Evolutionary conservation across 2,329 filamentous ascomycete species (phyloP).

Genomic region (Emmonsiellopsis sp.): DNA sequence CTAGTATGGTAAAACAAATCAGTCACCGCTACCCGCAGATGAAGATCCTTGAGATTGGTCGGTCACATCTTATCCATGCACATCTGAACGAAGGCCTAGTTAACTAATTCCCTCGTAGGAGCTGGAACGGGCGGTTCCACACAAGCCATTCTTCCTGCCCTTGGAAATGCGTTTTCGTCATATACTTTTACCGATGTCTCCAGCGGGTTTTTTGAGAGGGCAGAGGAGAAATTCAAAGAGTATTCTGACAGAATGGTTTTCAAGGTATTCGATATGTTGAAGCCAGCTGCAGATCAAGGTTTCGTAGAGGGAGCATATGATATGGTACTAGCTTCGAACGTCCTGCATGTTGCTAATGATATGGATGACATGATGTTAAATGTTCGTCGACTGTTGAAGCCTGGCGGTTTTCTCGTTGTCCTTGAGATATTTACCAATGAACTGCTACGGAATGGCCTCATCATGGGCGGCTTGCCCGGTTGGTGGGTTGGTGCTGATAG

Average conservation of each 20-base stretch:
- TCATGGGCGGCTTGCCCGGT: constrained; percentile 23
- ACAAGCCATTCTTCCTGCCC: constrained; percentile 20
- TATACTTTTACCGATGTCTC: constrained; percentile 42
- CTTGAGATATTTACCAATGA: constrained; percentile 28
- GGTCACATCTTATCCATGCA: background rate
- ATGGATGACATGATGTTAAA: constrained; percentile 22
- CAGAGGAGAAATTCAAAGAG: constrained; percentile 19
- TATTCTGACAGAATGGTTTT: constrained; percentile 23
- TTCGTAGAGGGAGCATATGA: constrained; percentile 26
- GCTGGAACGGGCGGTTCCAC: constrained; percentile 39
- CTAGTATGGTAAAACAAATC: constrained; percentile 25
- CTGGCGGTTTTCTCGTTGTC: constrained; percentile 39
- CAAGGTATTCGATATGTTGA: constrained; percentile 26
- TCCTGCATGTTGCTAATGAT: constrained; percentile 29
- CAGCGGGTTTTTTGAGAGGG: constrained; percentile 31
- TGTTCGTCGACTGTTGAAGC: constrained; percentile 29
- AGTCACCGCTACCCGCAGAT: constrained; percentile 33
- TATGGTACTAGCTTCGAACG: constrained; percentile 30
- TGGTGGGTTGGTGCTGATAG: constrained; percentile 15
- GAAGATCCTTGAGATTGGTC: constrained; percentile 33
- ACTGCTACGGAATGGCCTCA: constrained; percentile 15
- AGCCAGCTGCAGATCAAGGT: constrained; percentile 23
- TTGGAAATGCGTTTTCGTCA: constrained; percentile 23
- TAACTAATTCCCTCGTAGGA: constrained; percentile 19
- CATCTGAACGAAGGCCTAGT: background rate